Evolutionary conservation across 768 basidiomycete genomes (phyloP).

Genomic region (Mycena epipterygia): DNA sequence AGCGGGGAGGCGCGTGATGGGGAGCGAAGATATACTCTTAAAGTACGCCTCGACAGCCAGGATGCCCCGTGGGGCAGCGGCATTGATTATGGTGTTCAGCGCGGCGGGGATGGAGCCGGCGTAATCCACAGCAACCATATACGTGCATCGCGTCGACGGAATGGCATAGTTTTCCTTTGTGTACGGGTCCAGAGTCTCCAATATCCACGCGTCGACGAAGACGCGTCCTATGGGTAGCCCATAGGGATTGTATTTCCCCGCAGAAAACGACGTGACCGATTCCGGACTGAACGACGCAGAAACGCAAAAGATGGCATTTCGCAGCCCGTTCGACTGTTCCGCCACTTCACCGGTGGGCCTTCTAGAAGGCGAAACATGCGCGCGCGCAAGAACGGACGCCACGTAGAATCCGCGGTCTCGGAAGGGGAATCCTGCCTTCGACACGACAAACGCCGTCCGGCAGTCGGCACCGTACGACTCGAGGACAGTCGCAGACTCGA

Average conservation of each 20-base stretch:
- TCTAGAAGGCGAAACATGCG: slow-evolving; percentile 56
- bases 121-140: slow-evolving; percentile 88
- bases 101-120: slow-evolving; percentile 88
- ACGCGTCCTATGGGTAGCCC: slow-evolving; percentile 82
- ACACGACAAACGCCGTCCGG: slow-evolving; percentile 77
- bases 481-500: slow-evolving; percentile 76
- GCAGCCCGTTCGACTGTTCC: slow-evolving; percentile 55
- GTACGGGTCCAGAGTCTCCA: slow-evolving; percentile 97
- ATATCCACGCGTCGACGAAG: slow-evolving; percentile 93
- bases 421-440: slow-evolving; percentile 90
- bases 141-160: slow-evolving; percentile 90
- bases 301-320: slow-evolving; percentile 84
- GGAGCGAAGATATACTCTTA: slow-evolving; percentile 74
- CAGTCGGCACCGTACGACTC: slow-evolving; percentile 85
- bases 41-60: slow-evolving; percentile 81
- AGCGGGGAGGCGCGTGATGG: slow-evolving; percentile 78
- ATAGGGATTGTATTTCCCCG: slow-evolving; percentile 82
- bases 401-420: slow-evolving; percentile 90
- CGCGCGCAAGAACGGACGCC: slow-evolving; percentile 81
- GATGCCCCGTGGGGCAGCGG: slow-evolving; percentile 78
- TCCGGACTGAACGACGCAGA: slow-evolving; percentile 86
- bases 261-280: slow-evolving; percentile 66
- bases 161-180: slow-evolving; percentile 94
- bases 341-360: slow-evolving; percentile 58
- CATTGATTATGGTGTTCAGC: slow-evolving; percentile 89